Evolutionary conservation across 371 early-diverging fungal genomes (phyloP).

Genomic region (Smittium culicis): DNA sequence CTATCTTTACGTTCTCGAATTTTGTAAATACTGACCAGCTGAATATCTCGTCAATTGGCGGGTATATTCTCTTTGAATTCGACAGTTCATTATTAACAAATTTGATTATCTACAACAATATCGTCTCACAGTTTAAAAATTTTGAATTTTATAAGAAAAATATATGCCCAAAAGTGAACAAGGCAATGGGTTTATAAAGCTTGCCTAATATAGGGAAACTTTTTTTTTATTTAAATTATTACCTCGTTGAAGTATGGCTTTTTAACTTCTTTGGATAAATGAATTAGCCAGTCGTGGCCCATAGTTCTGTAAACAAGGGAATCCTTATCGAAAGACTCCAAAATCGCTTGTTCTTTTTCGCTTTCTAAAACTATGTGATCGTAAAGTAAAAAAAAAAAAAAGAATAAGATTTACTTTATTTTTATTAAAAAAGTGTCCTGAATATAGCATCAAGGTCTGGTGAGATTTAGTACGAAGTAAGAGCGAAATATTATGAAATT

Average conservation of each 20-base stretch:
- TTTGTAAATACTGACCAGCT: slow-evolving; percentile 62
- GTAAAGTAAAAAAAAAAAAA: too few relatives aligned
- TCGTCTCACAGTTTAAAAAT: slow-evolving; percentile 5
- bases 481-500: background rate
- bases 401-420: background rate
- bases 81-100: slow-evolving; percentile 43
- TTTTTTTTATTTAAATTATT: too few relatives aligned
- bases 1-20: slow-evolving; percentile 52
- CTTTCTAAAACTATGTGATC: too few relatives aligned
- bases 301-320: slow-evolving; percentile 55
- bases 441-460: background rate
- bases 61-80: slow-evolving; percentile 46
- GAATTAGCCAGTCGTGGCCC: slow-evolving; percentile 60
- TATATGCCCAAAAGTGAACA: background rate
- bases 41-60: slow-evolving; percentile 61
- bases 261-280: slow-evolving; percentile 47
- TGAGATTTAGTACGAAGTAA: background rate
- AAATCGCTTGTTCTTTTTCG: background rate
- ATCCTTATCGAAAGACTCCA: background rate
- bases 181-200: background rate
- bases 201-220: too few relatives aligned
- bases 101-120: slow-evolving; percentile 41
- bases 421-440: background rate
- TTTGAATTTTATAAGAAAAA: background rate
- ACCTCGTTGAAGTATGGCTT: slow-evolving; percentile 66